Evolutionary conservation across 345 rosid species (phyloP).

Genomic region (Anastatica hierochuntica): DNA sequence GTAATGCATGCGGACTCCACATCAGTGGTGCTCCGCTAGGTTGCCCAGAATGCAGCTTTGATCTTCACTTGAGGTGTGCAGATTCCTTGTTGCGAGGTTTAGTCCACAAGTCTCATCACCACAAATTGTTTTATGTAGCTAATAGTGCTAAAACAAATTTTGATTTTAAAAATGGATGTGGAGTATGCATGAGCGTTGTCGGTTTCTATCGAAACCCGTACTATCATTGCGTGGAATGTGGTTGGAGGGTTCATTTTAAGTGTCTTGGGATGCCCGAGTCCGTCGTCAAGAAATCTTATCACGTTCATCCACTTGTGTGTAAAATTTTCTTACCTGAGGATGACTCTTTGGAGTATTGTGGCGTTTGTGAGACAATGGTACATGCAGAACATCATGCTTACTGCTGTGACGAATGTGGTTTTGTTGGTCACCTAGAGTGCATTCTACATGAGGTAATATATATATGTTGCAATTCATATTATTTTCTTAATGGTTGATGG

Average conservation of each 20-base stretch:
- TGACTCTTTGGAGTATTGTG: conserved; percentile 4
- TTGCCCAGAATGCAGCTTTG: neutral
- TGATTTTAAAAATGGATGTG: neutral
- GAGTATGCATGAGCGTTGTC: neutral
- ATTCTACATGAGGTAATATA: neutral
- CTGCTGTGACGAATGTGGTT: conserved; percentile 3
- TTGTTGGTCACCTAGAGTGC: conserved; percentile 15
- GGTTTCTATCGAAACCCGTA: neutral
- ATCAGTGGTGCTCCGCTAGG: neutral
- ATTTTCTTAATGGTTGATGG: too few relatives aligned
- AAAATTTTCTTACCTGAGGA: neutral
- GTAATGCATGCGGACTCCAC: neutral
- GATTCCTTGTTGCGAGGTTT: neutral
- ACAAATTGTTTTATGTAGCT: neutral
- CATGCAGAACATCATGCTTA: neutral
- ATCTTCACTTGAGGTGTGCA: conserved; percentile 1
- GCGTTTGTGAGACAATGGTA: conserved; percentile 4
- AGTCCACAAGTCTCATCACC: neutral
- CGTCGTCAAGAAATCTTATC: neutral
- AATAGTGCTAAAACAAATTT: neutral
- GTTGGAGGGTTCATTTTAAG: neutral
- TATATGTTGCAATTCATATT: too few relatives aligned
- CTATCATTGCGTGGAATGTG: conserved; percentile 2
- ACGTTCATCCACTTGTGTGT: neutral
- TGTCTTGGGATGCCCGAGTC: neutral